Evolutionary conservation across 2,329 filamentous ascomycete genomes (phyloP).

Genomic region (Phialophora verrucosa): DNA sequence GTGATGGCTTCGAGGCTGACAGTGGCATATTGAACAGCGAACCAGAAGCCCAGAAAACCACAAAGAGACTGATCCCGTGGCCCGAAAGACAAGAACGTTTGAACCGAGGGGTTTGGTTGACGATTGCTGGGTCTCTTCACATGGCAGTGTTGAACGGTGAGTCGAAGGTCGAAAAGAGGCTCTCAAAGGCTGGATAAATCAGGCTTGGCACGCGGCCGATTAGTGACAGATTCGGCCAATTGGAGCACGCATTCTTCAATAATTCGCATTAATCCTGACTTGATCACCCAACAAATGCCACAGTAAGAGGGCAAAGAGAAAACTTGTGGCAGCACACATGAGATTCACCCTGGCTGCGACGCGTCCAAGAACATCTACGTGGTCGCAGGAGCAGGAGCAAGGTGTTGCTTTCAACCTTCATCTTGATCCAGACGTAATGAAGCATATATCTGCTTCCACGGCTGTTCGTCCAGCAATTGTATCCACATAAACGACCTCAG

Average conservation of each 20-base stretch:
- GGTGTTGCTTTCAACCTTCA: background rate
- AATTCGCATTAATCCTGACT: background rate
- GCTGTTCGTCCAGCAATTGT: constrained; percentile 41
- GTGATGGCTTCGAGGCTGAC: background rate
- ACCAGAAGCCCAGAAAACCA: background rate
- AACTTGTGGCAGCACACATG: background rate
- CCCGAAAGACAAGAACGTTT: no score
- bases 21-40: background rate
- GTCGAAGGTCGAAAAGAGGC: background rate
- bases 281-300: background rate
- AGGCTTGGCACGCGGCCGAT: background rate
- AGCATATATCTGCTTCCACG: constrained; percentile 39
- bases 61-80: background rate
- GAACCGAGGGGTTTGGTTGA: background rate
- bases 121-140: background rate
- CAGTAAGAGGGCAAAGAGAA: background rate
- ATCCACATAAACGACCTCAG: constrained; percentile 45
- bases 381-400: background rate
- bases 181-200: background rate
- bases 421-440: background rate
- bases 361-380: background rate
- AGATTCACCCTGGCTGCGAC: background rate
- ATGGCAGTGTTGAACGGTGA: background rate
- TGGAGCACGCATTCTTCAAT: background rate
- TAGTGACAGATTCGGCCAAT: background rate